Evolutionary conservation across 164 flowering plant species (phyloP).

Genomic region (Stephania cephalantha): DNA sequence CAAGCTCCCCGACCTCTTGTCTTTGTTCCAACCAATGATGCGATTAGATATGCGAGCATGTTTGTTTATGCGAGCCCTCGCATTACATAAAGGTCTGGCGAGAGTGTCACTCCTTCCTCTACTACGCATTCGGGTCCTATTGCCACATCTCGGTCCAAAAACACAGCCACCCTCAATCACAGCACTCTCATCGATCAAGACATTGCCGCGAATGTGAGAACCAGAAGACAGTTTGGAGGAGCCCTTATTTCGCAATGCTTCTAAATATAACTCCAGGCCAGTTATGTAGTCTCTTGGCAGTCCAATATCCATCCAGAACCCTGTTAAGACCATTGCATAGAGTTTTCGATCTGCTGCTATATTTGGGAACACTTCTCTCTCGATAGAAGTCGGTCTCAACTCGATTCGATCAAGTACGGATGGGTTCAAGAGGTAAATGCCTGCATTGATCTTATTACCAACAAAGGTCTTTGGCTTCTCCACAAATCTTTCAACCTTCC

Average conservation of each 20-base stretch:
- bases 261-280: conserved; percentile 81
- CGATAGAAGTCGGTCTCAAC: conserved; percentile 84
- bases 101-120: conserved; percentile 90
- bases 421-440: conserved; percentile 91
- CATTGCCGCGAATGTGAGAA: conserved; percentile 75
- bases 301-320: conserved; percentile 99
- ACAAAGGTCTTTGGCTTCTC: conserved; percentile 96
- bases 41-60: conserved; percentile 89
- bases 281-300: conserved; percentile 95
- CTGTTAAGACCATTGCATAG: conserved; percentile 91
- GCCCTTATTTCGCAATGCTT: conserved; percentile 66
- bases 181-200: conserved; percentile 78
- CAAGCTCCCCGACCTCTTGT: conserved; percentile 98
- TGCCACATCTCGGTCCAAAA: conserved; percentile 96
- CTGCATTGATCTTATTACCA: conserved; percentile 98
- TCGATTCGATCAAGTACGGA: conserved; percentile 84
- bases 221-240: conserved; percentile 61
- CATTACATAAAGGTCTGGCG: conserved; percentile 86
- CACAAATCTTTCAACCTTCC: conserved; percentile 81
- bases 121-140: conserved; percentile 93
- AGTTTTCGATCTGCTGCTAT: conserved; percentile 78
- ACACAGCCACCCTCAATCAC: conserved; percentile 89
- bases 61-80: conserved; percentile 81
- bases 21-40: conserved; percentile 81
- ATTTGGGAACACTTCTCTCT: conserved; percentile 88